Conservation (phyloP, 345 rosid species). For the Geranium rotundifolium region DNA sequence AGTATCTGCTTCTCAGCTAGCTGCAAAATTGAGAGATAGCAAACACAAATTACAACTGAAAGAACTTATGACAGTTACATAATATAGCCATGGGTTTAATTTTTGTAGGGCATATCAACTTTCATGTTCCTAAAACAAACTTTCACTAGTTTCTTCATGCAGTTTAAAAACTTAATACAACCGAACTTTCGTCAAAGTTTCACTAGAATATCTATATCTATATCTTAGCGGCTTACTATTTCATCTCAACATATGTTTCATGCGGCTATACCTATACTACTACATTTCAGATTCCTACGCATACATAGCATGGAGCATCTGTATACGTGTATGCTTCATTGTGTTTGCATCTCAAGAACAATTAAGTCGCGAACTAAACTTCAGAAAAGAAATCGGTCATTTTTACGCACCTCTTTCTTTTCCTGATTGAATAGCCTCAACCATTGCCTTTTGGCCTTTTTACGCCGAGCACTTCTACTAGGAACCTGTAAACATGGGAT, state of each 20-base stretch:
- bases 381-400: background rate
- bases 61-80: background rate
- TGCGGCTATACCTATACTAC: background rate
- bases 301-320: background rate
- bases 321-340: too few species aligned
- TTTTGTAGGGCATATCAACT: too few species aligned
- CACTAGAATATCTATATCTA: too few species aligned
- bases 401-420: constrained; percentile 44
- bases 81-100: too few species aligned
- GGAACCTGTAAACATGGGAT: constrained; percentile 36
- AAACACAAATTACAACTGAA: background rate
- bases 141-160: too few species aligned
- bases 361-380: constrained; percentile 2
- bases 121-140: too few species aligned
- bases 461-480: constrained; percentile 91
- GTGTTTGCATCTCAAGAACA: too few species aligned
- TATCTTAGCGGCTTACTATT: too few species aligned
- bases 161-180: too few species aligned
- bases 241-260: background rate
- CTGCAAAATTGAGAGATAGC: constrained; percentile 20
- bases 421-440: constrained; percentile 56
- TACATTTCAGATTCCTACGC: background rate
- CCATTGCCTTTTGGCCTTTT: constrained; percentile 75
- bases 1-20: constrained; percentile 26
- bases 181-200: too few species aligned